Base-by-base conservation (phyloP, 2,329 filamentous ascomycete genomes). In the Beauveria varroae region DNA sequence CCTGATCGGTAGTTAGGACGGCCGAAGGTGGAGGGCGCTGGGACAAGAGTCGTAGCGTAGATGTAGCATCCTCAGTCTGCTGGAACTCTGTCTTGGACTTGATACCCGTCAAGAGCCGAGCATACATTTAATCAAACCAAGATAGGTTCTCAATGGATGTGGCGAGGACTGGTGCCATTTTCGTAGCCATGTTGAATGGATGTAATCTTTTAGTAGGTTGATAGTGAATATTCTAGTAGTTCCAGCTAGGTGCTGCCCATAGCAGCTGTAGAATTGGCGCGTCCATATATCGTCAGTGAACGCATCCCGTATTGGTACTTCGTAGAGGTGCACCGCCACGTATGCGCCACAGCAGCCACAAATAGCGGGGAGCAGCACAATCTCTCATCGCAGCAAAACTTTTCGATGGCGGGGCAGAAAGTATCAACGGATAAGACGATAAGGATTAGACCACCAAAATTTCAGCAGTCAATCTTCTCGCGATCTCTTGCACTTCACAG, bases 1-100 rank as follows among this genome's bases (percentile, higher is more conserved):
- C 63, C 24, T 65, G 58, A 34, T 67, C 62, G 22, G 63, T 66
- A 2, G 66, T 44, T 30, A 67, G 34, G 8, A 67, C 56, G 5
- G 64, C 62, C 10, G 52, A 57, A 1, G 65, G 63, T 12, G 12
- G 3, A 14, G 61, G 61, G 16, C 43, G 22, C n/a, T 54, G 30
- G 22, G 63, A 51, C 20, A 67, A 55, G 1, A 64, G 20, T 22
- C 24, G 34, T 16, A 63, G n/a, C n/a, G 62, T 61, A 14, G 53
- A 50, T 14, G 10, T 43, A 14, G 57, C 37, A 26, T 60, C 16
- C 24, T 63, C 43, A 7, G 34, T 57, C 3, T 63, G 58, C 26
- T 61, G 47, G 20, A 66, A 34, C 9, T 37, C 41, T n/a, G 58
- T 60, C 6, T 52, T 62, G 34, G 57, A 53, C n/a, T 24, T 26